Conservation (phyloP, 768 basidiomycete species). For the Tylopilus vinaceipallidus region DNA sequence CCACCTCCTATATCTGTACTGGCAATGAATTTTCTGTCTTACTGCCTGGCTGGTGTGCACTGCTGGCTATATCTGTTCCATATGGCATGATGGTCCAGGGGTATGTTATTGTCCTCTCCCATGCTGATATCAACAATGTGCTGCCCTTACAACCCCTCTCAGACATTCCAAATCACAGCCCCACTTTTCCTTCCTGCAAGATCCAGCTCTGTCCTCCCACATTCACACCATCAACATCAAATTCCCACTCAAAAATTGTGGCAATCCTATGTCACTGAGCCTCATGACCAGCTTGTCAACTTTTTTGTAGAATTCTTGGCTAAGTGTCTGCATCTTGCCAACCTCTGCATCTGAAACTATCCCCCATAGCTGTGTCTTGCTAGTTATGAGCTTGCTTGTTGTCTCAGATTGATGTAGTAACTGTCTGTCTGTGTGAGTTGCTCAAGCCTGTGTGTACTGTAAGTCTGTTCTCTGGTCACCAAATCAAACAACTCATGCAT, state of each 20-base stretch:
- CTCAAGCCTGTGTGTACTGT: no score
- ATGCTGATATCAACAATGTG: not conserved
- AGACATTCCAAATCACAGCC: not conserved
- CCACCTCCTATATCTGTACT: no score
- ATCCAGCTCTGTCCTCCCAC: constrained; percentile 20
- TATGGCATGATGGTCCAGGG: no score
- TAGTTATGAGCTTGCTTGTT: constrained; percentile 14
- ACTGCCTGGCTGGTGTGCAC: no score
- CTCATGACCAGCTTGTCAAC: constrained; percentile 27
- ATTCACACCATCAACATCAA: constrained; percentile 31
- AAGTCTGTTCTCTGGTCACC: no score
- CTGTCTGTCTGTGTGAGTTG: no score
- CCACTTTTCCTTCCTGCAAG: constrained; percentile 5
- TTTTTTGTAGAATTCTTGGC: constrained; percentile 26
- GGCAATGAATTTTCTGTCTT: no score
- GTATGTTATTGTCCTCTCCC: constrained; percentile 6
- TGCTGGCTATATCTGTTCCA: no score
- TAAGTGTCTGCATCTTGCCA: constrained; percentile 22
- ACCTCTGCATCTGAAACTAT: constrained; percentile 27
- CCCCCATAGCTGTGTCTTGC: constrained; percentile 26
- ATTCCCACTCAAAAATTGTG: constrained; percentile 30
- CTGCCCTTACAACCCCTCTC: constrained; percentile 11
- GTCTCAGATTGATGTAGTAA: no score
- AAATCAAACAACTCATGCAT: no score
- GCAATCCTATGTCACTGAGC: constrained; percentile 27